phyloP scores from a whole-genome alignment of 2,329 filamentous ascomycete species.

The Penicillium oxalicum region DNA sequence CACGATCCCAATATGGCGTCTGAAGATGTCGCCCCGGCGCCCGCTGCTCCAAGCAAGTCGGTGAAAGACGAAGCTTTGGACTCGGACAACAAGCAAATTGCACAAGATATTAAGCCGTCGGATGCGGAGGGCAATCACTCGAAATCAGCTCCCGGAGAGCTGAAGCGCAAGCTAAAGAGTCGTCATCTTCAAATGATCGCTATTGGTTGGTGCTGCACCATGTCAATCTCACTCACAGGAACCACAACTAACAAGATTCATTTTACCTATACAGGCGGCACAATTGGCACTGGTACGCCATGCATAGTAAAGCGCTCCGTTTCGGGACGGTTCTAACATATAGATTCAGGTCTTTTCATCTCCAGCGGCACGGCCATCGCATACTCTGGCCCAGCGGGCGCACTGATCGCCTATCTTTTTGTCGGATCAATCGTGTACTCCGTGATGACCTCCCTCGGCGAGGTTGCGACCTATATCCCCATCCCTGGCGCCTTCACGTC shows the following conservation, averaged over 20 bases:
- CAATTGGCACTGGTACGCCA: conserved; percentile 21
- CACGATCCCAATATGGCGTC: conserved; percentile 10
- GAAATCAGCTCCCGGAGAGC: conserved; percentile 11
- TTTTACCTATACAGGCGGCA: conserved; percentile 12
- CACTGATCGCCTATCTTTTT: conserved; percentile 62
- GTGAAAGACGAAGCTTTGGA: conserved; percentile 12
- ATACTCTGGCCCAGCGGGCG: conserved; percentile 58
- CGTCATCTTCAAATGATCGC: conserved; percentile 23
- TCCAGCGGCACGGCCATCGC: conserved; percentile 59
- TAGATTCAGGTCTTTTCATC: conserved; percentile 57
- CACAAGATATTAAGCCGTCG: conserved; percentile 12
- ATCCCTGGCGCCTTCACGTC: conserved; percentile 69
- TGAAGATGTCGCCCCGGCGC: conserved; percentile 6
- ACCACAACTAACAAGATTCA: no score
- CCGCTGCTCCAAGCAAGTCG: conserved; percentile 2
- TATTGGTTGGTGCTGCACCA: conserved; percentile 13
- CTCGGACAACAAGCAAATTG: conserved; percentile 10
- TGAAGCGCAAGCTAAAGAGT: conserved; percentile 22
- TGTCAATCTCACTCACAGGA: conserved; percentile 5
- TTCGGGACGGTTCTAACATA: conserved; percentile 4
- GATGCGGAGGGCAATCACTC: conserved; percentile 17
- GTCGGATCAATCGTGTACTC: conserved; percentile 67
- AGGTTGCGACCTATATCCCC: conserved; percentile 73
- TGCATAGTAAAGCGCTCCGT: background rate
- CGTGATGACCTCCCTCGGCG: conserved; percentile 59